Evolutionary conservation across 176 grass and related monocot species (phyloP), one percentile per base, ranked within the genome.

Genomic region (Carex cristatella): DNA sequence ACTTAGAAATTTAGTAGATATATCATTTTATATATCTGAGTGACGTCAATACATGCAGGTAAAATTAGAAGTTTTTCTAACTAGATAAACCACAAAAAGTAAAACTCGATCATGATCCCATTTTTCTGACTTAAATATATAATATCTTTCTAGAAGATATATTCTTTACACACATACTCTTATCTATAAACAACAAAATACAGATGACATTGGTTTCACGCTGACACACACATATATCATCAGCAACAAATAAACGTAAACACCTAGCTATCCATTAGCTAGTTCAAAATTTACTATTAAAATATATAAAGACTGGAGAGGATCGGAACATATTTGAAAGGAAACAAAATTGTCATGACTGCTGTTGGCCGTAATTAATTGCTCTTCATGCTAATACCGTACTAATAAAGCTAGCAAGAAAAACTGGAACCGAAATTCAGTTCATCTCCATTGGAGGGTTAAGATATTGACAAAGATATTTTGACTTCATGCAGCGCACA

Each of bases 141-240:
- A 59, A 81, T 81, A 18, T 27, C 2, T 48, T 65, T 81, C 79
- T 65, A 81, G 79, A 81, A 81, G 79, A 13, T 81, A 10, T 0
- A 61, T 81, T 64, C 59, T 35, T 63, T n/a, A 76, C 18, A 55
- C 8, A 53, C 5, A 54, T 30, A 77, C 14, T 23, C 38, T 4
- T 56, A 76, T 51, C 72, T 30, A 55, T 76, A 76, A 46, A 55
- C 72, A 4, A 77, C 23, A 72, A 2, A n/a, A 46, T 72, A 72
- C 40, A 3, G 15, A 48, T 72, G 38, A 76, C 49, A 18, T 32
- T 55, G 3, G 8, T 23, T 28, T 53, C 48, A 12, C 1, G 40
- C 70, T 48, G 70, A 74, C 18, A 74, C 3, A 10, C 19, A 70
- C 1, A 71, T 70, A 70, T 7, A 38, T 38, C 37, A 71, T 73